phyloP scores from a whole-genome alignment of 225 moss, liverwort and hornwort species.

The Ulota crispa region DNA sequence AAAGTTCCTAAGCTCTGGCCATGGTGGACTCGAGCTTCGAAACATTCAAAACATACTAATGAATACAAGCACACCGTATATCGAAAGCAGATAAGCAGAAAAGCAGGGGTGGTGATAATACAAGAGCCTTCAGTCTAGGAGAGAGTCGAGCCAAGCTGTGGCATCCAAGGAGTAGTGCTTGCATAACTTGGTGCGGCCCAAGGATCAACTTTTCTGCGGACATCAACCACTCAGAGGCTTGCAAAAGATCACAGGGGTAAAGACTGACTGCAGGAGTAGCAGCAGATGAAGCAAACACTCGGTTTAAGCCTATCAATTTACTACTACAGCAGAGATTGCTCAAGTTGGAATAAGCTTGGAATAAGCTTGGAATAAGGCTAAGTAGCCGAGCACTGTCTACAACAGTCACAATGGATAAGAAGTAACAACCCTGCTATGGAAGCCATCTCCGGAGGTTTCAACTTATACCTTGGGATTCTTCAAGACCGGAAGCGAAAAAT shows the following conservation, averaged over 20 bases:
- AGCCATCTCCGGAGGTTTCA: too few relatives aligned
- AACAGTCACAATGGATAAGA: too few relatives aligned
- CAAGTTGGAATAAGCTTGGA: too few relatives aligned
- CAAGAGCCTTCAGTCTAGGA: not conserved
- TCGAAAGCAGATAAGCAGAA: not conserved
- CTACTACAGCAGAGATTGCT: not conserved
- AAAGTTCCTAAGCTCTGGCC: not conserved
- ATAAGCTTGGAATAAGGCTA: too few relatives aligned
- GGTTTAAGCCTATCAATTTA: not conserved
- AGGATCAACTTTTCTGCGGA: not conserved
- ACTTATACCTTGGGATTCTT: too few relatives aligned
- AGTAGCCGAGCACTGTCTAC: too few relatives aligned
- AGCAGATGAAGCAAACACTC: not conserved
- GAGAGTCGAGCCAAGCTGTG: slow-evolving; percentile 27
- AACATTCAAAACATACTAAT: not conserved
- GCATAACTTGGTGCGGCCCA: not conserved
- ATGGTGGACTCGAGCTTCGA: not conserved
- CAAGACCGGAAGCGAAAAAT: too few relatives aligned
- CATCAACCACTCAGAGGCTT: not conserved
- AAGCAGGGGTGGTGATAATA: not conserved
- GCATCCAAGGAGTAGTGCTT: slow-evolving; percentile 12
- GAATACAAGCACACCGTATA: not conserved
- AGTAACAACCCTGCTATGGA: too few relatives aligned
- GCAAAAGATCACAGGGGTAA: too few relatives aligned
- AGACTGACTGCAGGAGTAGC: not conserved